These are phyloP conservation scores for Xylariales sp. DNA, from an alignment of 2,329 filamentous ascomycete species.

Conservation along the genomic window DNA sequence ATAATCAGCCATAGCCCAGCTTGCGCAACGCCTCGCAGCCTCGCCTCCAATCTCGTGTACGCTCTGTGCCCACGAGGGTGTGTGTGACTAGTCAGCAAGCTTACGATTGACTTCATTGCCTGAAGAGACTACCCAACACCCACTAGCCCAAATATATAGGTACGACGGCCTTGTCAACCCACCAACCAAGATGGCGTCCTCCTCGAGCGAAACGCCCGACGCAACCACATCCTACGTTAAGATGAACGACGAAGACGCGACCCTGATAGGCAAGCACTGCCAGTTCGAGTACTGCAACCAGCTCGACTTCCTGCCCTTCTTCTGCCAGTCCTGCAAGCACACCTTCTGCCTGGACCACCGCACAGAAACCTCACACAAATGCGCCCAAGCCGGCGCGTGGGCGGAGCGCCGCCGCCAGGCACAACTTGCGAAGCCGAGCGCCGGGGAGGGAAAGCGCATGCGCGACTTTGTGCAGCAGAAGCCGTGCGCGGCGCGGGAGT, in stretches of 20 bases:
- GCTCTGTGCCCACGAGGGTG: too few relatives aligned
- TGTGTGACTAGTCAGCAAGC: neutral
- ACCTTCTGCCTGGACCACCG: slow-evolving; percentile 95
- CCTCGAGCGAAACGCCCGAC: slow-evolving; percentile 36
- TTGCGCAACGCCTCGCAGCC: slow-evolving; percentile 7
- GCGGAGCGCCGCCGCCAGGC: slow-evolving; percentile 52
- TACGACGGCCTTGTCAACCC: slow-evolving; percentile 6
- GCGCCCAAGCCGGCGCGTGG: slow-evolving; percentile 57
- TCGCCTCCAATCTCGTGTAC: slow-evolving; percentile 4
- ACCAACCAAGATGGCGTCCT: slow-evolving; percentile 47
- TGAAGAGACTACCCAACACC: neutral
- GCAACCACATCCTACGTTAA: slow-evolving; percentile 61
- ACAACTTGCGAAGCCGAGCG: slow-evolving; percentile 47
- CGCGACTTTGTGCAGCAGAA: slow-evolving; percentile 55
- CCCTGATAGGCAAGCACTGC: slow-evolving; percentile 86
- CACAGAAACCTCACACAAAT: slow-evolving; percentile 74
- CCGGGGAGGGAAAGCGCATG: slow-evolving; percentile 50
- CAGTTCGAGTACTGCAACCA: slow-evolving; percentile 87
- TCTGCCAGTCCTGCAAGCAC: slow-evolving; percentile 79
- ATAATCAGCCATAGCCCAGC: neutral
- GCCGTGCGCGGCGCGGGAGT: slow-evolving; percentile 61
- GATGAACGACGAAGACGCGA: slow-evolving; percentile 73
- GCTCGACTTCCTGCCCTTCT: slow-evolving; percentile 93
- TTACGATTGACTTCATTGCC: neutral
- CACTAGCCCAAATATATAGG: slow-evolving; percentile 12